These are phyloP conservation scores for Mycena latifolia DNA, from an alignment of 768 basidiomycete species.

Conservation along the genomic window DNA sequence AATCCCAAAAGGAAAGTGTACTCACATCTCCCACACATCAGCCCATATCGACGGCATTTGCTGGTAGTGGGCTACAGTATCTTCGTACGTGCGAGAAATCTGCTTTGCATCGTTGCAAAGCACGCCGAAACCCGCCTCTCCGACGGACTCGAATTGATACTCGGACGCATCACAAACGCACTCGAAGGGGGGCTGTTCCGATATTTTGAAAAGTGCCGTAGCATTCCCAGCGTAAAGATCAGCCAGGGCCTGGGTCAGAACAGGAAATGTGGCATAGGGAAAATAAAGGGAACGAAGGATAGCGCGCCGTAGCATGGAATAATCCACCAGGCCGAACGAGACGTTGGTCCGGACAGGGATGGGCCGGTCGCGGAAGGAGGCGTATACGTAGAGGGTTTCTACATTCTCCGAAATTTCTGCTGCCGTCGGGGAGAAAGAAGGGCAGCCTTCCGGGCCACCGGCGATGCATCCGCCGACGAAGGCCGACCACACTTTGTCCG, in stretches of 20 bases:
- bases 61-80: constrained; percentile 6
- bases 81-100: constrained; percentile 19
- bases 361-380: constrained; percentile 46
- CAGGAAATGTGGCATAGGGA: background rate
- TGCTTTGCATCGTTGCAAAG: constrained; percentile 28
- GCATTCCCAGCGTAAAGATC: too few species aligned
- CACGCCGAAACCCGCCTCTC: constrained; percentile 5
- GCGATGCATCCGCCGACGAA: constrained; percentile 53
- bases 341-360: too few species aligned
- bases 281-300: background rate
- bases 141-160: constrained; percentile 4
- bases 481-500: constrained; percentile 48
- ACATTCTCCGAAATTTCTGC: constrained; percentile 50
- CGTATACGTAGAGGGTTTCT: constrained; percentile 50
- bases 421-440: constrained; percentile 54
- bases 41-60: constrained; percentile 15
- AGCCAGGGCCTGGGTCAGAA: background rate
- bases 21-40: constrained; percentile 23
- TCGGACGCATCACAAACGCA: constrained; percentile 44
- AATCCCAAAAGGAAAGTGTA: background rate
- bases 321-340: background rate
- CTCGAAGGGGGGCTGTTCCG: constrained; percentile 37
- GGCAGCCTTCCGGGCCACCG: constrained; percentile 51
- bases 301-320: background rate
- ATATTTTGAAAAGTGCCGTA: constrained; percentile 38